Evolutionary conservation across 2,329 filamentous ascomycete species (phyloP).

Genomic region (Neonectria faginata): DNA sequence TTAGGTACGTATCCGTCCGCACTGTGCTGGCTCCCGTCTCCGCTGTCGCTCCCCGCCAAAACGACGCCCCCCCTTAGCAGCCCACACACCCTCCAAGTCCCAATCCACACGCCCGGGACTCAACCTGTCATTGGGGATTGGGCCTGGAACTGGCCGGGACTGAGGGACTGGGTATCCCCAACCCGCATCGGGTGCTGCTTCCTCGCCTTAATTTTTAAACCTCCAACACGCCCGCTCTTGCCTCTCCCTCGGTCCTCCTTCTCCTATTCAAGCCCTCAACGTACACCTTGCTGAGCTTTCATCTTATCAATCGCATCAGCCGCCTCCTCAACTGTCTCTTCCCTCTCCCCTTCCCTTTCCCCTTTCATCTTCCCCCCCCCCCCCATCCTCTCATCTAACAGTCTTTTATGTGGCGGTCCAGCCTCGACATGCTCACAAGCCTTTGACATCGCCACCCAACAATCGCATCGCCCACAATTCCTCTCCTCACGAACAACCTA

Average conservation of each 20-base stretch:
- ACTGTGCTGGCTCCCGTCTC: conserved; percentile 10
- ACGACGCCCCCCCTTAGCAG: conserved; percentile 4
- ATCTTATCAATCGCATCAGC: conserved; percentile 43
- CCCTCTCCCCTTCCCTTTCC: neutral
- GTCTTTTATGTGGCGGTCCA: conserved; percentile 21
- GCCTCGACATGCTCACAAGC: conserved; percentile 40
- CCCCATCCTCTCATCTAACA: conserved; percentile 7
- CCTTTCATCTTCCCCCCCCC: conserved; percentile 12
- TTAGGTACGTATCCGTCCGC: conserved; percentile 11
- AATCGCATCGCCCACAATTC: neutral
- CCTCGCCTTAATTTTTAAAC: conserved; percentile 43
- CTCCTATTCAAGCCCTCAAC: conserved; percentile 19
- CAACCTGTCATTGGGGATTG: conserved; percentile 17
- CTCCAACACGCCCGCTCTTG: conserved; percentile 40
- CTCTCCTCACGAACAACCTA: neutral
- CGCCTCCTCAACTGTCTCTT: neutral
- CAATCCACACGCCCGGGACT: conserved; percentile 29
- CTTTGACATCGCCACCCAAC: conserved; percentile 40
- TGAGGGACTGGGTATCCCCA: conserved; percentile 34
- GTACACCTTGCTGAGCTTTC: conserved; percentile 3
- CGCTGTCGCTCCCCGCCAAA: neutral
- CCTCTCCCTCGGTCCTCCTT: conserved; percentile 21
- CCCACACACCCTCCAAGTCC: neutral
- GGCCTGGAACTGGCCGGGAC: conserved; percentile 10
- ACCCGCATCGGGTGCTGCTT: conserved; percentile 36